phyloP scores from a whole-genome alignment of 2,329 filamentous ascomycete genomes.

The Graphilbum sp. region DNA sequence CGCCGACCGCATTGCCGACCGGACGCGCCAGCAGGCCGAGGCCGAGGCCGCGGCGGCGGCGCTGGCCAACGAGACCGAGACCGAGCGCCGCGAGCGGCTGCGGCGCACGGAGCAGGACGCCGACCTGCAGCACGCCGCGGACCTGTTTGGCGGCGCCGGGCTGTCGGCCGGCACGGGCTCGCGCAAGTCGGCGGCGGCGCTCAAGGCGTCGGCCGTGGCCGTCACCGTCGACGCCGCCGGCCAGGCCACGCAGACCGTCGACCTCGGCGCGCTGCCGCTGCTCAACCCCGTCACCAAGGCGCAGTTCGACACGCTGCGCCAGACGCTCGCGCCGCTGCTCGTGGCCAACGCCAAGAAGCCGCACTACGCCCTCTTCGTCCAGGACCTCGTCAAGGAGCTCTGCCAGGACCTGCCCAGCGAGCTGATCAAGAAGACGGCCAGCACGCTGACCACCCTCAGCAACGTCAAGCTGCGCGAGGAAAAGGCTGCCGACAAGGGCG shows the following conservation, averaged over 20 bases:
- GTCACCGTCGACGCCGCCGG: constrained; percentile 51
- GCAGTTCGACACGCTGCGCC: constrained; percentile 68
- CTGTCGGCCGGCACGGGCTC: constrained; percentile 49
- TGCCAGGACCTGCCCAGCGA: constrained; percentile 76
- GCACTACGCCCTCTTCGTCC: constrained; percentile 77
- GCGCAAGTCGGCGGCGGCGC: constrained; percentile 49
- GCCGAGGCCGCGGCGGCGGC: constrained; percentile 40
- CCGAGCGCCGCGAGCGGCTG: constrained; percentile 57
- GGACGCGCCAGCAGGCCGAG: constrained; percentile 33
- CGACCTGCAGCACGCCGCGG: constrained; percentile 77
- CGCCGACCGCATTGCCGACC: constrained; percentile 55
- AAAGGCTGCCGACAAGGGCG: constrained; percentile 82
- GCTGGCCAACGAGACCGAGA: constrained; percentile 60
- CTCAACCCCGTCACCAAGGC: constrained; percentile 82
- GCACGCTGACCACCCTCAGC: constrained; percentile 68
- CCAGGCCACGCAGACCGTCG: constrained; percentile 64
- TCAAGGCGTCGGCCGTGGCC: constrained; percentile 41
- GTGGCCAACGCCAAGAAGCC: constrained; percentile 65
- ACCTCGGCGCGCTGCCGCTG: constrained; percentile 62
- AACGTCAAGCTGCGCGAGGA: constrained; percentile 99
- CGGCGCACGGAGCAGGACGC: constrained; percentile 70
- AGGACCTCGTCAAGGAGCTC: constrained; percentile 79
- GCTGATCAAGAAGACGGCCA: constrained; percentile 93
- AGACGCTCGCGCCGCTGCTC: constrained; percentile 65
- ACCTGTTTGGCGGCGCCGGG: constrained; percentile 71